Percentiles rank a stretch among this genome's conserved stretches.
These are phyloP conservation scores for Metschnikowia cerradonensis DNA, from an alignment of 805 yeast species.

Conservation along the genomic window DNA sequence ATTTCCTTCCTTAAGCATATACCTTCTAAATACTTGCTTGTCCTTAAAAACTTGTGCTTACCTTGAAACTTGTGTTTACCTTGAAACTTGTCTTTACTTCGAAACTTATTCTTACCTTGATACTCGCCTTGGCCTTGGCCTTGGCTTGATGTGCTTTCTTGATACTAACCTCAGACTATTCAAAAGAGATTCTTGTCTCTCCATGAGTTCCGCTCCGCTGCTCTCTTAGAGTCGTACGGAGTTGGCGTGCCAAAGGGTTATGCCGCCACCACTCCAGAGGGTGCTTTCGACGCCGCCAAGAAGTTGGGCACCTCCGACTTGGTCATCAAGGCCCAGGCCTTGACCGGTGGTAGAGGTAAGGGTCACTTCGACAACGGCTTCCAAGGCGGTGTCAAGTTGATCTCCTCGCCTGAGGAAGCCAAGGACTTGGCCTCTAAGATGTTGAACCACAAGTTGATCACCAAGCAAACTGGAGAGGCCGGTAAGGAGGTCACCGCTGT, in stretches of 20 bases:
- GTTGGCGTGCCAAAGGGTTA: conserved; percentile 89
- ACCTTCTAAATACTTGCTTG: too few species aligned
- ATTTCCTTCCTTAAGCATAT: too few species aligned
- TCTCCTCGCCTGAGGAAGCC: conserved; percentile 81
- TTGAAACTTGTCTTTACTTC: too few species aligned
- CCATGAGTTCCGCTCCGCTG: conserved; percentile 95
- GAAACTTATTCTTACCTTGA: too few species aligned
- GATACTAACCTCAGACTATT: conserved; percentile 27
- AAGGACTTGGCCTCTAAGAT: conserved; percentile 79
- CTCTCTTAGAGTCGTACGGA: conserved; percentile 74
- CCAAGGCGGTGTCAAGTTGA: conserved; percentile 94
- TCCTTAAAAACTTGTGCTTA: too few species aligned
- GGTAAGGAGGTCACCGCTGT: conserved; percentile 98
- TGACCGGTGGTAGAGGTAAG: conserved; percentile 99
- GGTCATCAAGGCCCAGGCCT: conserved; percentile 97
- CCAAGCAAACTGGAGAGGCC: conserved; percentile 96
- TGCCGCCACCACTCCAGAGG: conserved; percentile 86
- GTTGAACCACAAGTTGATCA: conserved; percentile 89
- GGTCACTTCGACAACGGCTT: conserved; percentile 95
- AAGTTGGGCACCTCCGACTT: conserved; percentile 70
- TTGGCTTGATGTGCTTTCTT: too few species aligned
- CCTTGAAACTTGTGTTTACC: too few species aligned
- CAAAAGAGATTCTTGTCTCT: conserved; percentile 75
- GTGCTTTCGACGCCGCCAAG: conserved; percentile 80
- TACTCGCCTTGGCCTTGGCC: too few species aligned